Conservation (phyloP, 2,329 filamentous ascomycete genomes). For the Calonectria pauciramosa region DNA sequence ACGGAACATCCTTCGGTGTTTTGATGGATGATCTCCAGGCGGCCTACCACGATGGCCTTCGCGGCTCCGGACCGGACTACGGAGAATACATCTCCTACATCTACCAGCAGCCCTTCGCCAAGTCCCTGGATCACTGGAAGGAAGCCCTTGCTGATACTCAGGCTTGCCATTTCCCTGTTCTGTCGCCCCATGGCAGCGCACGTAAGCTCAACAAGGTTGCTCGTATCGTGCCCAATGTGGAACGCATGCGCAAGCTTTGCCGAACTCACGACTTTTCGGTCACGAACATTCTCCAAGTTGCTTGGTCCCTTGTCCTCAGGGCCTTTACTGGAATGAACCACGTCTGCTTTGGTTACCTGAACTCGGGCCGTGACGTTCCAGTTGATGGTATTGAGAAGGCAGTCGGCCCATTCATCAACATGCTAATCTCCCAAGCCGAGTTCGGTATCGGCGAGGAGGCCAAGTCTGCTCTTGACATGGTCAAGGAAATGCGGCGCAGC, state of each 20-base stretch:
- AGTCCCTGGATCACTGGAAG: neutral
- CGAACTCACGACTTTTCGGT: slow-evolving; percentile 55
- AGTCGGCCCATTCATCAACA: slow-evolving; percentile 67
- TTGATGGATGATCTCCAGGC: slow-evolving; percentile 46
- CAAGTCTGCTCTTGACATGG: neutral
- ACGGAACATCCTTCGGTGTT: slow-evolving; percentile 46
- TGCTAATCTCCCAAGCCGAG: slow-evolving; percentile 56
- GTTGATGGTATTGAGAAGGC: slow-evolving; percentile 62
- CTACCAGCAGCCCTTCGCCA: neutral
- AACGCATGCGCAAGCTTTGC: neutral
- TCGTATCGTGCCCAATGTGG: neutral
- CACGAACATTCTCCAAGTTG: slow-evolving; percentile 64
- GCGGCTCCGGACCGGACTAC: neutral
- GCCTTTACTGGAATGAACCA: slow-evolving; percentile 61
- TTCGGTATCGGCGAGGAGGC: neutral
- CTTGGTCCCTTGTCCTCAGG: slow-evolving; percentile 65
- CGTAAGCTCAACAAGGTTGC: slow-evolving; percentile 1
- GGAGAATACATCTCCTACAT: slow-evolving; percentile 2
- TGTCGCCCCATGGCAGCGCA: neutral
- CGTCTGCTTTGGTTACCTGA: slow-evolving; percentile 67
- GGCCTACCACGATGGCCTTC: slow-evolving; percentile 40
- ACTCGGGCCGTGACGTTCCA: slow-evolving; percentile 66
- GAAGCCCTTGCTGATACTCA: neutral
- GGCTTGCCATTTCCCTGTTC: neutral
- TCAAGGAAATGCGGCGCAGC: neutral